phyloP scores from a whole-genome alignment of 257 asterid genomes.

The Haberlea rhodopensis region DNA sequence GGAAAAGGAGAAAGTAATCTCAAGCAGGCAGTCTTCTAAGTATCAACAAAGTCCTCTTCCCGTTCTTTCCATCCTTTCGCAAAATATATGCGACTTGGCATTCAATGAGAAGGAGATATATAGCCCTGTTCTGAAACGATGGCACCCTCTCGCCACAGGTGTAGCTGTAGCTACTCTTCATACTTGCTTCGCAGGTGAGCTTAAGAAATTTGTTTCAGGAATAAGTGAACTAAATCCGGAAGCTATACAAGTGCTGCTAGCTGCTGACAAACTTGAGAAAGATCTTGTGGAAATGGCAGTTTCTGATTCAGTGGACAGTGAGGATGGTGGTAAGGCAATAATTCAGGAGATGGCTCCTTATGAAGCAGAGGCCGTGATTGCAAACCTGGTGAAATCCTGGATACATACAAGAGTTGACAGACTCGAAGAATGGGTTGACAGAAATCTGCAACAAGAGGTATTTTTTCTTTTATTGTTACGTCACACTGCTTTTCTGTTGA shows the following conservation, averaged over 20 bases:
- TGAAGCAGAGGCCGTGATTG: conserved; percentile 79
- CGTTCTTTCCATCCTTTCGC: conserved; percentile 72
- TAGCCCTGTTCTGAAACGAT: conserved; percentile 72
- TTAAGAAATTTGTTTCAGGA: conserved; percentile 59
- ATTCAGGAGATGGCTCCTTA: conserved; percentile 94
- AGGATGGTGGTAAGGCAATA: conserved; percentile 92
- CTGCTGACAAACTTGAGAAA: conserved; percentile 85
- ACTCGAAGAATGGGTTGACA: conserved; percentile 78
- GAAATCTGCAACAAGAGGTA: conserved; percentile 89
- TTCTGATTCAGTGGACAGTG: conserved; percentile 83
- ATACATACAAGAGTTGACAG: conserved; percentile 71
- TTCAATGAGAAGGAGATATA: conserved; percentile 89
- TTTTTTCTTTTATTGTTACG: conserved; percentile 6
- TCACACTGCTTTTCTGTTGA: conserved; percentile 2
- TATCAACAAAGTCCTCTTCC: conserved; percentile 70
- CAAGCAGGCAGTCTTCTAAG: conserved; percentile 64
- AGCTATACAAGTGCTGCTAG: conserved; percentile 83
- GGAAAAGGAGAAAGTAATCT: conserved; percentile 74
- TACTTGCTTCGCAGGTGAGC: conserved; percentile 73
- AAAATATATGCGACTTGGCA: conserved; percentile 67
- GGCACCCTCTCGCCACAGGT: conserved; percentile 88
- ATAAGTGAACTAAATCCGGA: conserved; percentile 84
- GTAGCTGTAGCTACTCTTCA: conserved; percentile 93
- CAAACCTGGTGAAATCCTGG: conserved; percentile 75
- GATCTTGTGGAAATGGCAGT: conserved; percentile 93